Conservation (phyloP, 345 rosid genomes). For the Eucalyptus polybractea region DNA sequence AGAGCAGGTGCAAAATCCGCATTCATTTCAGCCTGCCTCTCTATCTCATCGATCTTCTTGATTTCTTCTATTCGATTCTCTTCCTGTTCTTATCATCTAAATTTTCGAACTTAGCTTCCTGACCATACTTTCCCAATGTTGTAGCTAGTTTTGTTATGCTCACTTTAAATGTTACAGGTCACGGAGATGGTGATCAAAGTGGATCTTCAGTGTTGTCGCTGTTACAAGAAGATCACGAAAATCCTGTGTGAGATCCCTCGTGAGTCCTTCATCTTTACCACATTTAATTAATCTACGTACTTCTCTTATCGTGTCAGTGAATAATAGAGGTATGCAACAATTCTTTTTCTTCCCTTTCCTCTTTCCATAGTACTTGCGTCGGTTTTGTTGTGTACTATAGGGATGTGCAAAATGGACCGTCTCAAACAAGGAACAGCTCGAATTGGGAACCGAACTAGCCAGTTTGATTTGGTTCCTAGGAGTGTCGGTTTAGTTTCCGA, state of each 20-base stretch:
- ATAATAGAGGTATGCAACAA: background rate
- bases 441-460: background rate
- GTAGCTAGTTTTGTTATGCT: background rate
- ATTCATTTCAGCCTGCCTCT: background rate
- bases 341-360: background rate
- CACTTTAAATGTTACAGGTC: background rate
- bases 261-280: slow-evolving; percentile 11
- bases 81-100: background rate
- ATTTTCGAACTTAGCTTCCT: background rate
- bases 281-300: background rate
- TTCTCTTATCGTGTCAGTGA: background rate
- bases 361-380: background rate
- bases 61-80: background rate
- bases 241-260: slow-evolving; percentile 51
- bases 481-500: no score
- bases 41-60: background rate
- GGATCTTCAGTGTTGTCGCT: background rate
- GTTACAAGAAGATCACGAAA: slow-evolving; percentile 48
- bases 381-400: rapidly evolving
- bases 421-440: background rate
- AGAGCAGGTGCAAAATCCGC: background rate
- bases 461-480: background rate
- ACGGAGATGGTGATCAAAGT: background rate
- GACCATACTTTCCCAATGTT: background rate
- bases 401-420: background rate